phyloP scores from a whole-genome alignment of 768 basidiomycete species.

The Fibroporia radiculosa region DNA sequence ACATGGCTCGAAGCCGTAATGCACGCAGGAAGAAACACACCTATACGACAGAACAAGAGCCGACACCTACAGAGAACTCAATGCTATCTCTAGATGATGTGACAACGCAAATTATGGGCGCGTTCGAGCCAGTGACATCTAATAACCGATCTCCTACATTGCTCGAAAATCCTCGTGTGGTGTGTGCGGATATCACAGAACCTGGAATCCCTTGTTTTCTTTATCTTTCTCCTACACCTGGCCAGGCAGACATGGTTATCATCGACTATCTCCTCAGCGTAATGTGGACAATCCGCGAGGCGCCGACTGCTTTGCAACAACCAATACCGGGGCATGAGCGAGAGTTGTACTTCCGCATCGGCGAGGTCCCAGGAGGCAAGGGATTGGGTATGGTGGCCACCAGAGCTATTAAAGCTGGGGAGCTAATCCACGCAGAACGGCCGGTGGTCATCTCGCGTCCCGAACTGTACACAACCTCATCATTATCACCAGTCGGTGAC shows the following conservation, averaged over 20 bases:
- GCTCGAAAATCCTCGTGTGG: background rate
- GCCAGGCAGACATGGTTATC: background rate
- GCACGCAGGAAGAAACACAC: too few species aligned
- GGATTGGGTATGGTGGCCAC: constrained; percentile 4
- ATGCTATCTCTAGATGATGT: too few species aligned
- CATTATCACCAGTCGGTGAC: background rate
- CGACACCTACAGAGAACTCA: too few species aligned
- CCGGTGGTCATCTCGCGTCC: background rate
- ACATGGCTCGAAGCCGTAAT: too few species aligned
- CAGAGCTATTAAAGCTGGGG: constrained; percentile 1
- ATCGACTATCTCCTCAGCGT: background rate
- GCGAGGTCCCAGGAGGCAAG: background rate
- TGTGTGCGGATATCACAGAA: background rate
- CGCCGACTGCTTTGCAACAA: background rate
- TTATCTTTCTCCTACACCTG: background rate
- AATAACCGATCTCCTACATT: too few species aligned
- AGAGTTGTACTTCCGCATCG: background rate
- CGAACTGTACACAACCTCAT: background rate
- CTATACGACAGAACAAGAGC: too few species aligned
- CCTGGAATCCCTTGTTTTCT: background rate
- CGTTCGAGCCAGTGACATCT: too few species aligned
- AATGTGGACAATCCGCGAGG: background rate
- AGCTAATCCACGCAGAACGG: constrained; percentile 1
- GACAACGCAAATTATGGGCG: too few species aligned
- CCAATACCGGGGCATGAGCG: background rate